These are phyloP conservation scores for Senna siamea DNA, from an alignment of 306 rosid species.

Conservation along the genomic window DNA sequence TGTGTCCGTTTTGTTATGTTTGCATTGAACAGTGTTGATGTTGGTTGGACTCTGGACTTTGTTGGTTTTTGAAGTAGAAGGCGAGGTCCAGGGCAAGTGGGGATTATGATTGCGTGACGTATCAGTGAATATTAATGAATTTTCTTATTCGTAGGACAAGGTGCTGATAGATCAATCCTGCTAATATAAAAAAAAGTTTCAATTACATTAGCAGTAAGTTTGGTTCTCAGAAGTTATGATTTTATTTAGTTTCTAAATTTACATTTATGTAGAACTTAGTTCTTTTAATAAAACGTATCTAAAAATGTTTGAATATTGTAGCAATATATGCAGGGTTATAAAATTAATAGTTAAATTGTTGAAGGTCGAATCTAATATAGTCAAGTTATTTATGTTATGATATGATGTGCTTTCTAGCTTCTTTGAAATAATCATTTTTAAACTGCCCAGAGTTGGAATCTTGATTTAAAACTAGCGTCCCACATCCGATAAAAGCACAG, in stretches of 20 bases:
- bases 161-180: no score
- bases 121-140: conserved; percentile 10
- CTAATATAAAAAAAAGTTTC: no score
- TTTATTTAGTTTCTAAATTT: no score
- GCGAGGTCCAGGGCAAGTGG: conserved; percentile 17
- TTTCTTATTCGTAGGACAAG: neutral
- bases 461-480: neutral
- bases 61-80: conserved; percentile 4
- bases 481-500: neutral
- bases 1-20: conserved; percentile 17
- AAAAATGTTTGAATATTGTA: no score
- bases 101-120: conserved; percentile 31
- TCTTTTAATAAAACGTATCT: no score
- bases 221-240: no score
- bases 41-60: conserved; percentile 24
- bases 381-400: no score
- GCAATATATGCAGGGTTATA: no score
- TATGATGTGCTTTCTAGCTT: neutral
- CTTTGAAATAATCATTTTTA: neutral
- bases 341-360: no score
- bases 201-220: no score
- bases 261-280: no score
- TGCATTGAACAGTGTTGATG: conserved; percentile 24
- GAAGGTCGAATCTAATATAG: no score
- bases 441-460: neutral